Conservation (phyloP, 257 asterid genomes). For the Solanum clarkiae region DNA sequence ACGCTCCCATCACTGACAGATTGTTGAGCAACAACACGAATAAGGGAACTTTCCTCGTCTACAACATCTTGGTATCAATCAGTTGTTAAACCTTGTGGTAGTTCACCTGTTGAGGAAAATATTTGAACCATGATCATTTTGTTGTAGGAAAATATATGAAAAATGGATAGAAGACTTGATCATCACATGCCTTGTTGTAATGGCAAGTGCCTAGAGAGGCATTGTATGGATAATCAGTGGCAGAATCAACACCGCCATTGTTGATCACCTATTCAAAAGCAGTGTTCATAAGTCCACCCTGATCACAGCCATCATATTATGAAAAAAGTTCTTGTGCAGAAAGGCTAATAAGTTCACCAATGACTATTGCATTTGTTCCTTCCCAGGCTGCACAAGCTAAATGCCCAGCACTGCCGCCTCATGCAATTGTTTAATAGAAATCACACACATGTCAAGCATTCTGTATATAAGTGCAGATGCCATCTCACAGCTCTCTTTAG, state of each 20-base stretch:
- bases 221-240: slow-evolving; percentile 10
- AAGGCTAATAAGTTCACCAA: slow-evolving; percentile 13
- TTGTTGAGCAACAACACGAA: slow-evolving; percentile 18
- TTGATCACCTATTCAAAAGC: slow-evolving; percentile 20
- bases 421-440: background rate
- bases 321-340: slow-evolving; percentile 14
- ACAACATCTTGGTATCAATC: slow-evolving; percentile 12
- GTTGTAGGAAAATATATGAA: background rate
- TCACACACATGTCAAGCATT: background rate
- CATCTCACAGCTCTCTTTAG: background rate
- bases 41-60: slow-evolving; percentile 4
- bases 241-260: slow-evolving; percentile 16
- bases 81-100: slow-evolving; percentile 3
- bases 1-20: slow-evolving; percentile 15
- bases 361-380: slow-evolving; percentile 11
- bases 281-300: slow-evolving; percentile 13
- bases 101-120: slow-evolving; percentile 2
- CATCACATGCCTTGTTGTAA: slow-evolving; percentile 7
- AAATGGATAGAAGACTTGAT: background rate
- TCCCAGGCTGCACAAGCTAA: slow-evolving; percentile 16
- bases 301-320: slow-evolving; percentile 8
- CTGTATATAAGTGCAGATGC: background rate
- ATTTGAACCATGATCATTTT: background rate
- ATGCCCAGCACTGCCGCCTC: slow-evolving; percentile 16
- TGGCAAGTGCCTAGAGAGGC: slow-evolving; percentile 10